Percentiles rank a stretch among this genome's conserved stretches.
These are phyloP conservation scores for Lactarius hengduanensis DNA, from an alignment of 768 basidiomycete species.

Conservation along the genomic window DNA sequence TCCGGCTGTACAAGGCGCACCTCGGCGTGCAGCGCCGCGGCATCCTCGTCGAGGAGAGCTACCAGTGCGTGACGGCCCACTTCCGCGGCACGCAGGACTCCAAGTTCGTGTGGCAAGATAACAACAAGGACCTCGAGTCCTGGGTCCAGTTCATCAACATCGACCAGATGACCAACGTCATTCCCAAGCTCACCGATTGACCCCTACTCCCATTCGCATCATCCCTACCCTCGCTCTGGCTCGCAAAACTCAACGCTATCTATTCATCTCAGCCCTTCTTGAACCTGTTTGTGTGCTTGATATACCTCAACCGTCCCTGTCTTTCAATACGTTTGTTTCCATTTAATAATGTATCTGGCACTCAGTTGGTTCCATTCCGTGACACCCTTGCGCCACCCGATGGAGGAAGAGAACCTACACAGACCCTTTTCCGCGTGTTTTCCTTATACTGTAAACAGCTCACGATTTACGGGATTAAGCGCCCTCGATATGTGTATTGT, in stretches of 20 bases:
- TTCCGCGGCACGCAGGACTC: constrained; percentile 65
- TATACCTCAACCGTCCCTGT: constrained; percentile 15
- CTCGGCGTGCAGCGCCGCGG: constrained; percentile 64
- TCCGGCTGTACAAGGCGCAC: constrained; percentile 72
- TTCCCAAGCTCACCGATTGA: constrained; percentile 68
- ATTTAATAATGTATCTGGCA: constrained; percentile 15
- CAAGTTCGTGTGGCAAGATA: constrained; percentile 71
- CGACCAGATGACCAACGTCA: constrained; percentile 77
- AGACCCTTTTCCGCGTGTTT: constrained; percentile 3
- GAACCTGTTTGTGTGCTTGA: constrained; percentile 20
- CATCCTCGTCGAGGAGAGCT: constrained; percentile 59
- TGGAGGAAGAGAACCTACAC: not conserved
- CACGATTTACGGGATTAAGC: constrained; percentile 8
- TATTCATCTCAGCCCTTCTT: constrained; percentile 5
- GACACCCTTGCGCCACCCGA: constrained; percentile 20
- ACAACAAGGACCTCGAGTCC: constrained; percentile 61
- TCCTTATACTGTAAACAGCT: not conserved
- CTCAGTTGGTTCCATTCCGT: constrained; percentile 12
- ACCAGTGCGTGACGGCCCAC: constrained; percentile 77
- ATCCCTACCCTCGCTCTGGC: not conserved
- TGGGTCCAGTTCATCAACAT: constrained; percentile 87
- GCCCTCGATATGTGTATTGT: constrained; percentile 19
- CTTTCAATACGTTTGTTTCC: constrained; percentile 9
- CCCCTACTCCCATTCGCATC: not conserved
- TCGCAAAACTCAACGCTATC: constrained; percentile 11